Percentiles rank a stretch among this genome's conserved stretches.
These are phyloP conservation scores for Ramaria sp. DNA, from an alignment of 768 basidiomycete genomes.

Conservation along the genomic window DNA sequence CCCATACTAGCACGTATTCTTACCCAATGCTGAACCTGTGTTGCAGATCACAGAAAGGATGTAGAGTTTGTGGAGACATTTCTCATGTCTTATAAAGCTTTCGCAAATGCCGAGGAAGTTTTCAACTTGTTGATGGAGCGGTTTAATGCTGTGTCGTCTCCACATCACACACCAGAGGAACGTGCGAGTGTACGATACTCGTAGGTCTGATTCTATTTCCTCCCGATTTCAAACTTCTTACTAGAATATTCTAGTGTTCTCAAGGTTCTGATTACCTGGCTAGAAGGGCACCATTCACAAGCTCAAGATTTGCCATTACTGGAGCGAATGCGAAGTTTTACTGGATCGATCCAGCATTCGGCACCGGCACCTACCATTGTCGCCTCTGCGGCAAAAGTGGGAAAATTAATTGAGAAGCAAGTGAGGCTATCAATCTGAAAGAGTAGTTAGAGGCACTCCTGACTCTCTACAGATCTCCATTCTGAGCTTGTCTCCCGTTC, in stretches of 20 bases:
- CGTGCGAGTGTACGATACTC: neutral
- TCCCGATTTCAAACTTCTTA: neutral
- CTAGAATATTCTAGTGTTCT: neutral
- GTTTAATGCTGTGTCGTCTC: conserved; percentile 23
- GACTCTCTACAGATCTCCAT: neutral
- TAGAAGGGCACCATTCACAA: neutral
- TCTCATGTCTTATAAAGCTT: conserved; percentile 31
- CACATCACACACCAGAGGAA: neutral
- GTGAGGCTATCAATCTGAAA: conserved; percentile 20
- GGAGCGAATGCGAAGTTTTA: conserved; percentile 1
- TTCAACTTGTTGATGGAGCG: conserved; percentile 27
- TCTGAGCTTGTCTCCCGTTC: neutral
- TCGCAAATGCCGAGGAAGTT: conserved; percentile 30
- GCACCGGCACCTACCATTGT: neutral
- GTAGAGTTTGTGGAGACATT: conserved; percentile 29
- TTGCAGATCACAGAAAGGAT: conserved; percentile 23
- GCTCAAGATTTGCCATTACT: neutral
- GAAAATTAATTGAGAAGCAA: neutral
- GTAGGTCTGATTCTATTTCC: neutral
- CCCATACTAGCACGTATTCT: neutral
- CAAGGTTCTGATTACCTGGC: conserved; percentile 3
- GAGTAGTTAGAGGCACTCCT: neutral
- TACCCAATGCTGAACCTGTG: neutral
- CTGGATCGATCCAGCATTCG: neutral
- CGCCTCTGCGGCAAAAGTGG: conserved; percentile 1